A percentile compares a stretch with the other conserved stretches of the same genome.
These are phyloP conservation scores for Diplodia sapinea DNA, from an alignment of 2,329 filamentous ascomycete genomes.

Conservation along the genomic window DNA sequence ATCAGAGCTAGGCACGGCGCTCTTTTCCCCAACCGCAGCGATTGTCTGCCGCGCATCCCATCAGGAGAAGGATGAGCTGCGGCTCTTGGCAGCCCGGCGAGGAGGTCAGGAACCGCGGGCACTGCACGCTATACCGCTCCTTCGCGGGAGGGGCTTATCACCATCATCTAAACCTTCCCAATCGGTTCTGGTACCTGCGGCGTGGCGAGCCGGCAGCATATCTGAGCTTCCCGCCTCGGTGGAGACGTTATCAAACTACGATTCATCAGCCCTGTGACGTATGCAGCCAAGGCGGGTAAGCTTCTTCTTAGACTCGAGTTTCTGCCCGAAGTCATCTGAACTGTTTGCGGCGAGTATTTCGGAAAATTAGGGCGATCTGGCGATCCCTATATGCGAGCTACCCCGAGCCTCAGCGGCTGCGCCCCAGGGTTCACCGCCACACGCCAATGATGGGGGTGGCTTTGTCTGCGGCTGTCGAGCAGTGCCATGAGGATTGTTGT, in stretches of 20 bases:
- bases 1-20: background rate
- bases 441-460: background rate
- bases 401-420: slow-evolving; percentile 10
- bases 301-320: slow-evolving; percentile 8
- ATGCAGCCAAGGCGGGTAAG: background rate
- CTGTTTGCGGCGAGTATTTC: slow-evolving; percentile 13
- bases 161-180: slow-evolving; percentile 14
- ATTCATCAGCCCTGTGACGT: slow-evolving; percentile 27
- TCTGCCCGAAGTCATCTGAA: slow-evolving; percentile 7
- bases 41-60: slow-evolving; percentile 10
- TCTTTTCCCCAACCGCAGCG: background rate
- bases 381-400: slow-evolving; percentile 20
- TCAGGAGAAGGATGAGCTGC: background rate
- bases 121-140: slow-evolving; percentile 16
- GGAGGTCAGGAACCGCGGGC: background rate
- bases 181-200: slow-evolving; percentile 3
- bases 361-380: slow-evolving; percentile 25
- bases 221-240: slow-evolving; percentile 13
- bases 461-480: background rate
- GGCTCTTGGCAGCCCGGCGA: background rate
- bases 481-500: too few species aligned
- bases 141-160: background rate
- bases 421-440: slow-evolving; percentile 7
- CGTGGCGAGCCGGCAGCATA: slow-evolving; percentile 3
- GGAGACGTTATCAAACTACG: slow-evolving; percentile 22